These are phyloP conservation scores for Ogataea ganodermae DNA, from an alignment of 805 yeast species.

Conservation along the genomic window DNA sequence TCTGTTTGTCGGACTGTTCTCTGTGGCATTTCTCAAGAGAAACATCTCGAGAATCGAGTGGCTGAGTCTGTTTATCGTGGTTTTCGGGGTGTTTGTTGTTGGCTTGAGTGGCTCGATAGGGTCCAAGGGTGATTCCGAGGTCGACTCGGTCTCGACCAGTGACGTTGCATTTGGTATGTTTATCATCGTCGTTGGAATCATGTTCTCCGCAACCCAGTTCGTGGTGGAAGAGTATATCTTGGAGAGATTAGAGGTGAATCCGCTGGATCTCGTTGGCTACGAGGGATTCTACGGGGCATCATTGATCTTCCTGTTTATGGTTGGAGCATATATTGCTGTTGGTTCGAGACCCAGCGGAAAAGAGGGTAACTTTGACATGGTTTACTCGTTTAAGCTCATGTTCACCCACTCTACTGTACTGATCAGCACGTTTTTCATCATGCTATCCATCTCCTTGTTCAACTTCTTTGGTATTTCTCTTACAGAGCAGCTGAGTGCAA, in stretches of 20 bases:
- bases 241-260: constrained; percentile 52
- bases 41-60: constrained; percentile 64
- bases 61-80: constrained; percentile 63
- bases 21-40: constrained; percentile 61
- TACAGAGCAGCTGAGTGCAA: constrained; percentile 67
- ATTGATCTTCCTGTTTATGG: constrained; percentile 47
- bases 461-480: constrained; percentile 73
- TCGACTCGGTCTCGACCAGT: constrained; percentile 7
- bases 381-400: constrained; percentile 51
- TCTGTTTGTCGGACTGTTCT: constrained; percentile 71
- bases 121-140: constrained; percentile 15
- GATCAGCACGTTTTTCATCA: constrained; percentile 58
- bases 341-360: constrained; percentile 44
- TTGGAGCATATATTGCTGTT: constrained; percentile 42
- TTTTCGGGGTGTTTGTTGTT: constrained; percentile 69
- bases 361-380: constrained; percentile 57
- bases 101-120: constrained; percentile 64
- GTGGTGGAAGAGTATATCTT: constrained; percentile 75
- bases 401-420: constrained; percentile 46
- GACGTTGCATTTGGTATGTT: constrained; percentile 55
- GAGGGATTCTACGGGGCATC: constrained; percentile 71
- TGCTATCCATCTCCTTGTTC: constrained; percentile 72
- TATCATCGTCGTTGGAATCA: constrained; percentile 59
- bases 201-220: constrained; percentile 75
- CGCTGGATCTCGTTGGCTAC: constrained; percentile 66